Evolutionary conservation across 768 basidiomycete genomes (phyloP), one percentile per base, ranked within the genome.

Genomic region (Leccinum aurantiacum): DNA sequence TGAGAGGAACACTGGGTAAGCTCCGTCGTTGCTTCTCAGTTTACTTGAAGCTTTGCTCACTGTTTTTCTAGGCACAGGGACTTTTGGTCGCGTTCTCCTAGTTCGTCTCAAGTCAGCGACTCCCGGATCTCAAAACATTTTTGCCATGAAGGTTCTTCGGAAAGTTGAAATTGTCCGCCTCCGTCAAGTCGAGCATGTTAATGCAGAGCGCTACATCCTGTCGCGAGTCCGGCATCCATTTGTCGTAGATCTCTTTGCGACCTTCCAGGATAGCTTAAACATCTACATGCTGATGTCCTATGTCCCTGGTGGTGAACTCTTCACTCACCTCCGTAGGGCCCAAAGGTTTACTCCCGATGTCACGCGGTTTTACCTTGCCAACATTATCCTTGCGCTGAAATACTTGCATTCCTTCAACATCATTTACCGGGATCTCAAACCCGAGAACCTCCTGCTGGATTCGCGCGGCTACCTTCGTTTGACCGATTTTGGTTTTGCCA

Each of bases 261-360:
- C 93, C 14, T 95, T 94, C 70, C 96, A 97, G 75, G 97, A 99
- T 76, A 89, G 89, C 69, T 78, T 94, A 69, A 98, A 99, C 80
- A 88, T 98, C 53, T 99, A 99, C 78, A 96, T 99, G 93, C 80
- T 99, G 62, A 87, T 98, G 78, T 95, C 93, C 53, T 96, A 95
- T 71, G 86, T 96, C 50, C 94, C 95, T 9, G 97, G 97, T 19
- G 97, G 97, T 38, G 97, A 99, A 76, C 86, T 99, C 53, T 98
- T 99, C 76, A 98, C 95, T 6, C 92, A 95, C 67, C 85, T 98
- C 38, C 90, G 97, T 60, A 87, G 97, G 52, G 95, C 95, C 0
- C 91, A 93, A 64, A 85, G 91, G 60, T 98, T 99, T 78, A 93
- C 93, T 4, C 90, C 96, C 31, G 97, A 99, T 71, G 97, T 99